Base-by-base conservation (phyloP, 108 stramenopile genomes). In the Nitzschia sp. region DNA sequence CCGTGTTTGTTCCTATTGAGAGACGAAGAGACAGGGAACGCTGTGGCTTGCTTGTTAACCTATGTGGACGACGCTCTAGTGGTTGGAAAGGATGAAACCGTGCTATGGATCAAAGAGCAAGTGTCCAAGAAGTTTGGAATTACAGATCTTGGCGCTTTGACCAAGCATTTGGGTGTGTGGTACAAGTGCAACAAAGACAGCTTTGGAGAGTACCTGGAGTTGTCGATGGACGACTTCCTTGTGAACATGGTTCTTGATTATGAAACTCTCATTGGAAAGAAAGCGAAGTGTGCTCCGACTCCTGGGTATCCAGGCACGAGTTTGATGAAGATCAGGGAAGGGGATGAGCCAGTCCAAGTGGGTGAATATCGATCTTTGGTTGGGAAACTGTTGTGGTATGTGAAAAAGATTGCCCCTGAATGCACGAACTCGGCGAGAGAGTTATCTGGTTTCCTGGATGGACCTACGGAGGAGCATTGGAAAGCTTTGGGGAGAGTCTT, bases 31-130 rank as follows among this genome's bases (percentile, higher is more conserved):
- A n/a, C n/a, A n/a, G n/a, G n/a, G n/a, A n/a, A n/a, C n/a, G n/a
- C n/a, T n/a, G n/a, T n/a, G n/a, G n/a, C n/a, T 48, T 5, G n/a
- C n/a, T n/a, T n/a, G n/a, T n/a, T n/a, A n/a, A n/a, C n/a, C n/a
- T 67, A 66, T 51, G 72, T 73, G 8, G 72, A 73, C 57, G 72
- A 73, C 55, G n/a, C 15, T 38, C 57, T 67, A n/a, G 14, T 57
- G 8, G 25, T 37, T 37, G 65, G 64, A 20, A 3, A 11, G 14
- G 22, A 65, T 24, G 6, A 11, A 6, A 54, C 55, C 17, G 37
- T 67, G 14, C 42, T 67, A 14, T 25, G 26, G 65, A 67, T 65
- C 52, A 72, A 72, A 40, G 51, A n/a, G 6, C 34, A 25, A 14
- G 44, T 72, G 21, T 40, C 53, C 26, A 53, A 72, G 51, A 19